phyloP scores from a whole-genome alignment of 805 yeast genomes.

The Myxozyma melibiosi region DNA sequence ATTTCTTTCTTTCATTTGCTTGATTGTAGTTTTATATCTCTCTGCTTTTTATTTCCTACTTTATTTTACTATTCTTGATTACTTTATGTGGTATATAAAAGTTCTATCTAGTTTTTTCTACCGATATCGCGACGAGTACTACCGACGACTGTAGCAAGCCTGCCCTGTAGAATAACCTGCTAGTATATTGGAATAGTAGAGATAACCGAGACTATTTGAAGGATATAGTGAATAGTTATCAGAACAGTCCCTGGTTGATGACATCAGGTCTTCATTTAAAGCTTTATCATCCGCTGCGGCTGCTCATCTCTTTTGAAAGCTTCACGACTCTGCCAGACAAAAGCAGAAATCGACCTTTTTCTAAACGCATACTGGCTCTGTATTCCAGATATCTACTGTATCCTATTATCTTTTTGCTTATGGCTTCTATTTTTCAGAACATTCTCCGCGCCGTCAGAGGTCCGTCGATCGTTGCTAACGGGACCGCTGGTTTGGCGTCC shows the following conservation, averaged over 20 bases:
- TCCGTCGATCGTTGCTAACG: constrained; percentile 3
- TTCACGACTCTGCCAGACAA: not conserved
- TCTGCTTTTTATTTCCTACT: not conserved
- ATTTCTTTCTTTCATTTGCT: not conserved
- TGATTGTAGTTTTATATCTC: not conserved
- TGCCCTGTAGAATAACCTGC: no score
- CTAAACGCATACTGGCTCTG: not conserved
- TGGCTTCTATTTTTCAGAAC: constrained; percentile 9
- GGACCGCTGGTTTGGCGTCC: constrained; percentile 14
- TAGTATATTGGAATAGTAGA: no score
- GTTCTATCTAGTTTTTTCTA: not conserved
- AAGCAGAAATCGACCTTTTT: no score
- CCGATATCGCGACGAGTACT: not conserved
- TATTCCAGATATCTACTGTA: not conserved
- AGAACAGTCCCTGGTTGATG: not conserved
- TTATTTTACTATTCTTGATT: not conserved
- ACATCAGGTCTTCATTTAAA: not conserved
- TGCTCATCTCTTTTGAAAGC: not conserved
- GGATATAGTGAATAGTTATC: not conserved
- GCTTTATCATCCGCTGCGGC: no score
- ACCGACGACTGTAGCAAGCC: not conserved
- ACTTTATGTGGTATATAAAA: constrained; percentile 3
- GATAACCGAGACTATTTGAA: no score
- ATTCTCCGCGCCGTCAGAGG: constrained; percentile 5
- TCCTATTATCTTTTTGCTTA: not conserved